Percentiles rank a stretch among this genome's conserved stretches.
Conservation (phyloP, 352 stramenopile genomes). For the Globisporangium uncinulatum region DNA sequence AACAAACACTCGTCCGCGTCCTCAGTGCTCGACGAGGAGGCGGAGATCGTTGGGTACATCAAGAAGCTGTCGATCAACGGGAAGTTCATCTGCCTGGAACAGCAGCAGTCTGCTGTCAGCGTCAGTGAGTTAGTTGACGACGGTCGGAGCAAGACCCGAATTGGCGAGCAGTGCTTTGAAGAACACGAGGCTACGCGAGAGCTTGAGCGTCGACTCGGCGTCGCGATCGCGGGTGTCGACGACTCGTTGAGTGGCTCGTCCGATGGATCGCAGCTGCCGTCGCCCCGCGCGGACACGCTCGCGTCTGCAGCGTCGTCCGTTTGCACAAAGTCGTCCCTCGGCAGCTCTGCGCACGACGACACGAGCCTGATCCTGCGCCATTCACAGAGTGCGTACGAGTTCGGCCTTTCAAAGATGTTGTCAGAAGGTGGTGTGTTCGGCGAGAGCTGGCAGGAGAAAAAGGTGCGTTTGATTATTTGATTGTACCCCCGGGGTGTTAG, state of each 20-base stretch:
- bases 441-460: conserved; percentile 94
- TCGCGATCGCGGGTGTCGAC: not conserved
- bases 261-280: not conserved
- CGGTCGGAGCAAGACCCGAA: not conserved
- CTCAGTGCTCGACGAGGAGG: conserved; percentile 34
- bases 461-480: conserved; percentile 24
- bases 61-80: conserved; percentile 64
- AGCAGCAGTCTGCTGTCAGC: conserved; percentile 6
- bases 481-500: not conserved
- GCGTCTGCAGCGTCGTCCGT: conserved; percentile 2
- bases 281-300: not conserved
- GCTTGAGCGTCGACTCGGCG: conserved; percentile 11
- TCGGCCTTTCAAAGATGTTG: conserved; percentile 59
- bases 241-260: not conserved
- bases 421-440: conserved; percentile 73
- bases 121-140: conserved; percentile 18
- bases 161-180: not conserved
- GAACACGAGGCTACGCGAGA: not conserved
- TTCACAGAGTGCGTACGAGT: conserved; percentile 63
- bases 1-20: conserved; percentile 19
- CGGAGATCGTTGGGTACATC: conserved; percentile 35
- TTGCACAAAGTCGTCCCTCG: not conserved
- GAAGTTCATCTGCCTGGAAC: conserved; percentile 44
- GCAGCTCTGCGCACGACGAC: conserved; percentile 17
- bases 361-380: conserved; percentile 40